Base-by-base conservation (phyloP, 352 stramenopile species). In the Globisporangium rhizosaccharum region DNA sequence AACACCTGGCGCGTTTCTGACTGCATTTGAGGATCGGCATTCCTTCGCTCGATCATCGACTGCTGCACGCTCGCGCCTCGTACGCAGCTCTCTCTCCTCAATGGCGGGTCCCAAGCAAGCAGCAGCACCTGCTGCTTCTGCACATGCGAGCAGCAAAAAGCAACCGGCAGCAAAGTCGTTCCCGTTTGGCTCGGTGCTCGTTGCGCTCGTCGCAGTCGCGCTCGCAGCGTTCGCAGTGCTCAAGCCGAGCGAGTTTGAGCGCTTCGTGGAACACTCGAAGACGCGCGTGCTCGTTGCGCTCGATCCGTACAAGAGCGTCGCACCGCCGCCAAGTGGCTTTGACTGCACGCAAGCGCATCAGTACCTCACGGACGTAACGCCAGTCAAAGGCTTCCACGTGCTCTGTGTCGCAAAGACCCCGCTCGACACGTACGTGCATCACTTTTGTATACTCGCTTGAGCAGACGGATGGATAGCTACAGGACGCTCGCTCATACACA, bases 321-420 rank as follows among this genome's bases (percentile, higher is more conserved):
- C 23, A 14, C 47, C 26, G 7, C 52, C 68, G 28, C 53, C 62
- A 3, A 2, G 7, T 44, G 58, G 42, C 30, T 65, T 87, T 17
- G 60, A 83, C 57, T 87, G 79, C 56, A 17, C 9, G 0, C 37
- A 57, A 2, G 73, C 76, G 7, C 59, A 74, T 2, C 56, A 76
- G 61, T 83, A 71, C 45, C 54, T 91, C 51, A 91, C 81, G 9
- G 70, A 84, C 30, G 72, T 71, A 15, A 70, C 73, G 45, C 67
- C 79, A 0, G 72, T 91, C 58, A 84, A 83, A 56, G 82, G 82
- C 17, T 89, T 89, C 58, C 79, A 91, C 56, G 79, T 91, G 45
- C 65, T 89, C 10, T 91, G 82, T 48, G 57, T 87, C 15, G 61
- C 79, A 37, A 72, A 72, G 53, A 75, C 70, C 18, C 52, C 70